Evolutionary conservation across 768 basidiomycete genomes (phyloP), one percentile per base, ranked within the genome.

Genomic region (Sporobolomyces roseus): DNA sequence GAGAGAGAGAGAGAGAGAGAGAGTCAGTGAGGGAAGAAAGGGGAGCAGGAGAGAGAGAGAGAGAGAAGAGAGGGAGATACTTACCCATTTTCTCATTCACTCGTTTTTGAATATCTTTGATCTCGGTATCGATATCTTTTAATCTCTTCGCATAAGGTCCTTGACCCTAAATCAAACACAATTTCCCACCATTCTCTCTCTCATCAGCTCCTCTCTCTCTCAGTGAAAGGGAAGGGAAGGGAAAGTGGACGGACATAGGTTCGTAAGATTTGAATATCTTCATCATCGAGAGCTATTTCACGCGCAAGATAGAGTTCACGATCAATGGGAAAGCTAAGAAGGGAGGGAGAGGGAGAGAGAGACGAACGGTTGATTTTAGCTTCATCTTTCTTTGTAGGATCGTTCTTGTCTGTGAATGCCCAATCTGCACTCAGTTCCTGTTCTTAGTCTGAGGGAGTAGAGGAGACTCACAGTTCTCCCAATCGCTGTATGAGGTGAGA

Each of bases 41-140:
- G n/a, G n/a, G n/a, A n/a, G n/a, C n/a, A n/a, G n/a, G n/a, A n/a
- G n/a, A n/a, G n/a, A n/a, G n/a, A n/a, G n/a, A n/a, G n/a, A n/a
- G n/a, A n/a, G n/a, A n/a, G n/a, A n/a, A n/a, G n/a, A n/a, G n/a
- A n/a, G n/a, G n/a, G n/a, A n/a, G n/a, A n/a, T n/a, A n/a, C n/a
- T n/a, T n/a, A n/a, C n/a, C 96, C 70, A 99, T 89, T 78, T 91
- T 93, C 83, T 98, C 94, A 75, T 98, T 94, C 64, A 99, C 93
- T 43, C 65, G 87, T 78, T 93, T 93, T 82, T 94, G 94, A 45
- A 96, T 88, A 53, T 94, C 91, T 76, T 92, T 93, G 73, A 98
- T 91, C 77, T 98, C 96, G 58, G 83, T 80, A 74, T 98, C 94
- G 6, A 87, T 88, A 78, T 87, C 85, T 83, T 93, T 96, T 55